Evolutionary conservation across 495 filamentous ascomycete genomes (phyloP).

Genomic region (Darksidea phi): DNA sequence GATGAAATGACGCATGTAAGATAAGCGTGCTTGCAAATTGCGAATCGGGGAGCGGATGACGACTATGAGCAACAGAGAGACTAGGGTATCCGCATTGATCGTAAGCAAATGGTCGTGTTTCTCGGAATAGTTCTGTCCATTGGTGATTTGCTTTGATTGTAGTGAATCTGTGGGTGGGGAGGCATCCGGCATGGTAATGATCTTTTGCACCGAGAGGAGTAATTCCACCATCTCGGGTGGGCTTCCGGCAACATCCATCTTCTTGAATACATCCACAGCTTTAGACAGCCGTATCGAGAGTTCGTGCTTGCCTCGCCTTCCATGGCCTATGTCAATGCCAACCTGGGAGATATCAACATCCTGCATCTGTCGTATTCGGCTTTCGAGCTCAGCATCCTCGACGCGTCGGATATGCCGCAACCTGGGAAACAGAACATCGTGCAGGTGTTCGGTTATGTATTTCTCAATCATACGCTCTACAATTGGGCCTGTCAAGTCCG

Average conservation of each 20-base stretch:
- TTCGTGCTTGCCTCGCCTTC: constrained; percentile 67
- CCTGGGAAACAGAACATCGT: constrained; percentile 82
- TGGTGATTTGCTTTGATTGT: constrained; percentile 29
- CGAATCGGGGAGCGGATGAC: constrained; percentile 89
- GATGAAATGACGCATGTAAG: constrained; percentile 94
- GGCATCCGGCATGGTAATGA: constrained; percentile 59
- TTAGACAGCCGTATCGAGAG: constrained; percentile 66
- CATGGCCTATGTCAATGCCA: constrained; percentile 77
- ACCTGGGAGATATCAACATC: constrained; percentile 93
- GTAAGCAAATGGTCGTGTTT: constrained; percentile 66
- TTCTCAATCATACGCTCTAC: constrained; percentile 94
- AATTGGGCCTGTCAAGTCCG: constrained; percentile 85
- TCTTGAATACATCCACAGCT: constrained; percentile 87
- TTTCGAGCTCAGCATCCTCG: constrained; percentile 89
- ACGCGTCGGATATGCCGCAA: constrained; percentile 72
- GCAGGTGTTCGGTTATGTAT: constrained; percentile 90
- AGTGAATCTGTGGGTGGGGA: constrained; percentile 43
- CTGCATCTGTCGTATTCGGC: constrained; percentile 86
- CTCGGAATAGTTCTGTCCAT: constrained; percentile 53
- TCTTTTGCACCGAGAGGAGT: constrained; percentile 81
- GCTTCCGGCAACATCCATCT: constrained; percentile 76
- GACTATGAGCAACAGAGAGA: constrained; percentile 86
- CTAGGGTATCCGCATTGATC: constrained; percentile 93
- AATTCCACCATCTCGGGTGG: constrained; percentile 95
- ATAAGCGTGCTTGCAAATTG: constrained; percentile 79